A percentile compares a stretch with the other conserved stretches of the same genome.
Evolutionary conservation across 1,284 basidiomycete genomes (phyloP).

Genomic region (Sparassis latifolia): DNA sequence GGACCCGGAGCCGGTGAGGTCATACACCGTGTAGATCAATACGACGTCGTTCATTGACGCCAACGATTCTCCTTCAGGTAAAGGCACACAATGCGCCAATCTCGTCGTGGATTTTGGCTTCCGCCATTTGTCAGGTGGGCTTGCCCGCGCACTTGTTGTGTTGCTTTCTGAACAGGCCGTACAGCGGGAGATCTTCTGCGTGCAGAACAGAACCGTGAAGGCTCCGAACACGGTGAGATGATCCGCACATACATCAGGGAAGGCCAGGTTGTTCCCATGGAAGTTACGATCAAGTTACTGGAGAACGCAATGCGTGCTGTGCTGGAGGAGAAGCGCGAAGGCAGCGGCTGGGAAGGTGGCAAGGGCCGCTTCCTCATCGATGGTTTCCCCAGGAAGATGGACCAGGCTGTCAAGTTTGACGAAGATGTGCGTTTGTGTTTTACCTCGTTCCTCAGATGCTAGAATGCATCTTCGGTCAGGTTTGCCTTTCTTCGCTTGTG

Average conservation of each 20-base stretch:
- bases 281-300: slow-evolving; percentile 93
- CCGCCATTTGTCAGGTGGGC: slow-evolving; percentile 86
- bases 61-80: slow-evolving; percentile 50
- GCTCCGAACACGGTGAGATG: slow-evolving; percentile 81
- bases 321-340: slow-evolving; percentile 37
- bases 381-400: slow-evolving; percentile 98
- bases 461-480: slow-evolving; percentile 34
- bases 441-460: not conserved
- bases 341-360: slow-evolving; percentile 66
- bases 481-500: slow-evolving; percentile 76
- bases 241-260: slow-evolving; percentile 90
- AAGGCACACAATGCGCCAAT: slow-evolving; percentile 90
- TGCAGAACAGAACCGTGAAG: slow-evolving; percentile 85
- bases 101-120: slow-evolving; percentile 90
- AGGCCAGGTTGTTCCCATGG: slow-evolving; percentile 94
- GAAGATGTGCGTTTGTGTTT: slow-evolving; percentile 53
- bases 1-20: slow-evolving; percentile 87
- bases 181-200: slow-evolving; percentile 94
- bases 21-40: not conserved
- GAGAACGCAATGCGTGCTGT: slow-evolving; percentile 86
- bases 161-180: not conserved
- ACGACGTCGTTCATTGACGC: too few species aligned
- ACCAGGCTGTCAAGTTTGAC: slow-evolving; percentile 94
- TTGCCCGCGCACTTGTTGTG: not conserved
- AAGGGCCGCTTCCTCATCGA: slow-evolving; percentile 91